Base-by-base conservation (phyloP, 768 basidiomycete genomes). In the Suillus fuscotomentosus region DNA sequence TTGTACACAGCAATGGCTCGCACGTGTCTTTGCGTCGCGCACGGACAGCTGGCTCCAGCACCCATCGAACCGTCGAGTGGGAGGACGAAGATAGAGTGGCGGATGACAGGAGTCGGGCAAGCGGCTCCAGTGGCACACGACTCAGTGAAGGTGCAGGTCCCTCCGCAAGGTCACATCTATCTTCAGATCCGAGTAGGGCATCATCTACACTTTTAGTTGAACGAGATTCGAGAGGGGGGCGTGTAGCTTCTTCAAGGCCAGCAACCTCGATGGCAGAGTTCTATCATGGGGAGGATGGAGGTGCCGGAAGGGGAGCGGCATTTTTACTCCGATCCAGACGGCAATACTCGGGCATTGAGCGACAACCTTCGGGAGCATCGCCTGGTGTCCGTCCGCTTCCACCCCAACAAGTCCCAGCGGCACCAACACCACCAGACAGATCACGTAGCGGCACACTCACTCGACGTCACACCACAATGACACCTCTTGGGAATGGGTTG, bases 191-290 rank as follows among this genome's bases (percentile, higher is more conserved):
- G 34, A 22, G 69, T 59, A 69, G 72, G 2, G 67, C 63, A n/a
- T 60, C 68, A 20, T 3, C 66, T 42, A 13, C 60, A 59, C 61
- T 71, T 38, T 31, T 68, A 20, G 22, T 51, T 3, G 72, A 74
- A 45, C 69, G 68, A 64, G 72, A 69, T 64, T 60, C 65, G 48
- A 66, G 70, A 68, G 71, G 69, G 66, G 67, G 63, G 50, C 68
- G 64, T 62, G 56, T 47, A 9, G 14, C 54, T 48, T 69, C 69
- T 1, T 69, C 75, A 22, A 75, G 86, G 54, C 83, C 87, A 13
- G 74, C 82, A 61, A 87, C 86, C 6, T 85, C 86, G 5, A 83
- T 88, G 86, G 85, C 81, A 9, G 76, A 82, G 50, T 83, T 84
- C 69, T 74, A 75, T 48, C 79, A 78, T 36, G 63, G 55, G 22